Base-by-base conservation (phyloP, 1,139 yeast species). In the Candida neerlandica region DNA sequence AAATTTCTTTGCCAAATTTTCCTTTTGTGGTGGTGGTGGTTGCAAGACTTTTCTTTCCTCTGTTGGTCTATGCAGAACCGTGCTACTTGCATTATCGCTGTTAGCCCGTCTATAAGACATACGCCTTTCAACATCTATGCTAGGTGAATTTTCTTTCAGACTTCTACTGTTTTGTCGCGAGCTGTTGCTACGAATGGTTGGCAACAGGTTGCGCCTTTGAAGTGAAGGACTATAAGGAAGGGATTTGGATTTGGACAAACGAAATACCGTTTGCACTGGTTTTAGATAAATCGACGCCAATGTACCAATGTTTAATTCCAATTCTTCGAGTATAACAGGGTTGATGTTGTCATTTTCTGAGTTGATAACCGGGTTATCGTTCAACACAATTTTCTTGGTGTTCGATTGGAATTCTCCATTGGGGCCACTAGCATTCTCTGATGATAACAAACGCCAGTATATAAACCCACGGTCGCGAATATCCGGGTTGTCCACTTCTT, bases 231-330 rank as follows among this genome's bases (percentile, higher is more conserved):
- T 84, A 9, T 66, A 63, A 0, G 82, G 75, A 29, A 92, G 67
- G 18, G 65, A 62, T 51, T 78, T 84, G 4, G 78, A 69, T 55
- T 80, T 85, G 1, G 91, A 80, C 40, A 81, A 69, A 39, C 96
- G 71, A 70, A 92, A 91, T 1, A 92, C 91, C 56, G 82, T 89
- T 21, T 80, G 79, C 5, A 89, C 86, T 0, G 97, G 96, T 58
- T 90, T 89, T 56, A 91, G 71, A 60, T 91, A 92, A 26, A 92
- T 84, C 0, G 96, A 86, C 0, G 96, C 92, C 48, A 92, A 70
- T 0, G 91, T 75, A 0, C 97, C 97, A 38, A 92, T 84, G 55
- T 83, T 85, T 55, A 92, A 73, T 58, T 89, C 96, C 48, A 92
- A 71, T 61, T 92, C 97, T 58, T 89, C 96, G 43, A 91, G 66